A percentile compares a stretch with the other conserved stretches of the same genome.
These are phyloP conservation scores for Galium porrigens DNA, from an alignment of 305 asterid genomes.

Conservation along the genomic window DNA sequence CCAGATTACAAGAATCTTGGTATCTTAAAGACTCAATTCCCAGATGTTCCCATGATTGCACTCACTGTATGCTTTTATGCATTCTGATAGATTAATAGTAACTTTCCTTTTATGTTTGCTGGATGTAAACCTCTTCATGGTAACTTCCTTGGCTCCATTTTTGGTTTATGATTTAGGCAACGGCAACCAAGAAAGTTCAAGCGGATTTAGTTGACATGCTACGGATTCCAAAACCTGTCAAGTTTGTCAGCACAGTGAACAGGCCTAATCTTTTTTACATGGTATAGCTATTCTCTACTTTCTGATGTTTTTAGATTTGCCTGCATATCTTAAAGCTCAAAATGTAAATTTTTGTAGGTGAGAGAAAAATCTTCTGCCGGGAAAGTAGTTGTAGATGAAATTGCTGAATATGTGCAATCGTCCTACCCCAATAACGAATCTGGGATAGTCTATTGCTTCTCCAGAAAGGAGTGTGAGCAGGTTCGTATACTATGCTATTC, in stretches of 20 bases:
- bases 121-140: background rate
- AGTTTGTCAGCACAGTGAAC: conserved; percentile 81
- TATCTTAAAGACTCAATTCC: conserved; percentile 90
- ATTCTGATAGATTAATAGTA: conserved; percentile 3
- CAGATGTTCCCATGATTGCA: conserved; percentile 78
- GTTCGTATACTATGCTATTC: conserved; percentile 21
- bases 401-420: conserved; percentile 58
- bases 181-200: conserved; percentile 87
- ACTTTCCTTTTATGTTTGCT: conserved; percentile 8
- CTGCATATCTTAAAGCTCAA: conserved; percentile 14
- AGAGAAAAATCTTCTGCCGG: conserved; percentile 72
- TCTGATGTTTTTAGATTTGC: conserved; percentile 12
- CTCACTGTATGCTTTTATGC: conserved; percentile 53
- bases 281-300: conserved; percentile 35
- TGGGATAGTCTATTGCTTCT: conserved; percentile 92
- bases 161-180: conserved; percentile 41
- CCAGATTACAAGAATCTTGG: conserved; percentile 97
- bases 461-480: conserved; percentile 96
- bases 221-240: conserved; percentile 58
- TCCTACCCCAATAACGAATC: conserved; percentile 82
- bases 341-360: conserved; percentile 34
- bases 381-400: conserved; percentile 57
- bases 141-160: background rate
- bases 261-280: conserved; percentile 82
- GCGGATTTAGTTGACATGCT: conserved; percentile 85